phyloP scores from a whole-genome alignment of 1,284 basidiomycete genomes.

The Fereydounia khargensis region DNA sequence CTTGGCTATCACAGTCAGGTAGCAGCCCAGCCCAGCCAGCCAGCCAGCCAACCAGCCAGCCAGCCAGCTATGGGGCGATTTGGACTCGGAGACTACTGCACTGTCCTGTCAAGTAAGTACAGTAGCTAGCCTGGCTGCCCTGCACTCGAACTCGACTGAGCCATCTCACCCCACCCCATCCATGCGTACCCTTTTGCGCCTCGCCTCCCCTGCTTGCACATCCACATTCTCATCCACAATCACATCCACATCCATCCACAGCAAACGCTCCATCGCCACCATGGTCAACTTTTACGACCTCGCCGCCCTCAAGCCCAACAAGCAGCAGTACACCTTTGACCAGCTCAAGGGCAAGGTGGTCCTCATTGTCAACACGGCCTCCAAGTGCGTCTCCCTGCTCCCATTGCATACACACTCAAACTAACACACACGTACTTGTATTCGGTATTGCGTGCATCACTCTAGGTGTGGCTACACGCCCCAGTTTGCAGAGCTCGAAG shows the following conservation, averaged over 20 bases:
- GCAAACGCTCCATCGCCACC: background rate
- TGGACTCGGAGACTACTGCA: too few species aligned
- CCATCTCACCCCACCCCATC: too few species aligned
- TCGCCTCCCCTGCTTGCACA: too few species aligned
- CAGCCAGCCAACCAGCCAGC: too few species aligned
- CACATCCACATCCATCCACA: background rate
- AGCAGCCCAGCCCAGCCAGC: too few species aligned
- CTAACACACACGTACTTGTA: background rate
- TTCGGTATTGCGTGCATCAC: background rate
- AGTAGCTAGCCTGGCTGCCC: too few species aligned
- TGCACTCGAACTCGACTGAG: too few species aligned
- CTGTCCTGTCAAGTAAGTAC: too few species aligned
- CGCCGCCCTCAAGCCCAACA: constrained; percentile 46
- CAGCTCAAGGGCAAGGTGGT: constrained; percentile 62
- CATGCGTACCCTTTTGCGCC: too few species aligned
- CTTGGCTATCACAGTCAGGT: too few species aligned
- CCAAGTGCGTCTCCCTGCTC: constrained; percentile 45
- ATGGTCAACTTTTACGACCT: constrained; percentile 56
- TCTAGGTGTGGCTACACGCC: constrained; percentile 65
- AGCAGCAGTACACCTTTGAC: constrained; percentile 43
- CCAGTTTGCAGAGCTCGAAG: constrained; percentile 83
- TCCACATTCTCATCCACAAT: background rate
- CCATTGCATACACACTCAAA: background rate
- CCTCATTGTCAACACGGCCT: constrained; percentile 63
- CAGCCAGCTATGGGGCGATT: too few species aligned